These are phyloP conservation scores for Cordyceps farinosa DNA, from an alignment of 2,329 filamentous ascomycete species.

Conservation along the genomic window DNA sequence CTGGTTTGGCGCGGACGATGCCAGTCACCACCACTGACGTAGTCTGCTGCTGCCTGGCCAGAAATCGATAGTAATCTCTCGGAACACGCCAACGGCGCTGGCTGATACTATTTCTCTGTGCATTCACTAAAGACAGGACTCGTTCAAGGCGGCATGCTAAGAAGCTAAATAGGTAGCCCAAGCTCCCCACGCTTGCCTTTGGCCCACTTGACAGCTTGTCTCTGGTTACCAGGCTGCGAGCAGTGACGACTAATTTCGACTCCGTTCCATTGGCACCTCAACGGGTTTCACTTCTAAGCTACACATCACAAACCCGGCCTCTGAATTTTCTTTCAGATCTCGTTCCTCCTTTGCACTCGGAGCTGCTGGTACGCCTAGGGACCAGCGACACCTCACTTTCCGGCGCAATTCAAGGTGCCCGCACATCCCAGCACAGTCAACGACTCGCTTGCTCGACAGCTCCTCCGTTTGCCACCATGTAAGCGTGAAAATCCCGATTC, in stretches of 20 bases:
- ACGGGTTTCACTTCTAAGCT: not conserved
- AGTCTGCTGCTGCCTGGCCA: not conserved
- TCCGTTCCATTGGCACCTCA: slow-evolving; percentile 12
- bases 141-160: not conserved
- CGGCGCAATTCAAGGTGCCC: not conserved
- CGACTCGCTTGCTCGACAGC: not conserved
- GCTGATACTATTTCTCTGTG: not conserved
- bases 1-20: not conserved
- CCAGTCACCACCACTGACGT: not conserved
- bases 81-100: not conserved
- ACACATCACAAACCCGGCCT: not conserved
- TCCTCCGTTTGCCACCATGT: slow-evolving; percentile 15
- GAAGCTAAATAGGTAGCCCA: slow-evolving; percentile 8
- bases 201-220: slow-evolving; percentile 12
- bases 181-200: not conserved
- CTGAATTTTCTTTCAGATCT: not conserved
- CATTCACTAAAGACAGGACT: slow-evolving; percentile 5
- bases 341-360: not conserved
- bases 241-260: slow-evolving; percentile 19
- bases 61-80: not conserved
- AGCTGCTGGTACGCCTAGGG: not conserved
- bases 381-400: not conserved
- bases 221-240: slow-evolving; percentile 12
- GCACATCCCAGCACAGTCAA: not conserved
- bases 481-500: not conserved